A percentile compares a stretch with the other conserved stretches of the same genome.
phyloP scores from a whole-genome alignment of 2,329 filamentous ascomycete genomes.

The Curvularia eragrostidis region DNA sequence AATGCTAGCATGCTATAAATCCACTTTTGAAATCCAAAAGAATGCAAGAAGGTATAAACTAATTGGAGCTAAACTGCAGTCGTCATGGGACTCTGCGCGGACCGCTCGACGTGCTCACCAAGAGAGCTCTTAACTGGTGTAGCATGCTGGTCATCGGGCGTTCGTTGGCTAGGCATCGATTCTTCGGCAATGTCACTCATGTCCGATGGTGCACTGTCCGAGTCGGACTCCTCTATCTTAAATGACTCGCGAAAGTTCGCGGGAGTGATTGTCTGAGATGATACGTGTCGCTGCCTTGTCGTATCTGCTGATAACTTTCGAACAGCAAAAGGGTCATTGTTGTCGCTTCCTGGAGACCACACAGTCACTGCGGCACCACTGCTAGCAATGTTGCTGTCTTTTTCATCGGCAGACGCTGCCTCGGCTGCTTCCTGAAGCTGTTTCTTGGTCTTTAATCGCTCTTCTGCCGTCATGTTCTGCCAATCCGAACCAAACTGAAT shows the following conservation, averaged over 20 bases:
- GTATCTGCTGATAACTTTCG: constrained; percentile 35
- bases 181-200: constrained; percentile 48
- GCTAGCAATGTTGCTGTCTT: constrained; percentile 36
- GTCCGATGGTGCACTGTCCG: constrained; percentile 35
- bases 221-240: constrained; percentile 31
- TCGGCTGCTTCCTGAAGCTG: constrained; percentile 46
- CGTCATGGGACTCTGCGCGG: constrained; percentile 15
- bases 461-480: constrained; percentile 62
- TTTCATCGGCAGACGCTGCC: constrained; percentile 34
- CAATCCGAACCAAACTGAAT: constrained; percentile 96
- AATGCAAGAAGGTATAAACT: constrained; percentile 16
- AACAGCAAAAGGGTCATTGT: constrained; percentile 30
- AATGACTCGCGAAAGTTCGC: constrained; percentile 34
- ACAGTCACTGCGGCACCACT: constrained; percentile 33
- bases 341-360: constrained; percentile 27
- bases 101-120: constrained; percentile 20
- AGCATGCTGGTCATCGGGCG: constrained; percentile 15
- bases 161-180: constrained; percentile 20
- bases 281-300: constrained; percentile 46
- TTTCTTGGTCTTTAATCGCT: constrained; percentile 49
- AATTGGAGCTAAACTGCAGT: constrained; percentile 23
- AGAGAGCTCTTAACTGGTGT: constrained; percentile 25
- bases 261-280: constrained; percentile 46
- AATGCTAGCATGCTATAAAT: constrained; percentile 24
- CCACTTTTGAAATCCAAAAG: constrained; percentile 28